Percentiles rank a stretch among this genome's conserved stretches.
Evolutionary conservation across 768 basidiomycete genomes (phyloP).

Genomic region (Mycena vitilis): DNA sequence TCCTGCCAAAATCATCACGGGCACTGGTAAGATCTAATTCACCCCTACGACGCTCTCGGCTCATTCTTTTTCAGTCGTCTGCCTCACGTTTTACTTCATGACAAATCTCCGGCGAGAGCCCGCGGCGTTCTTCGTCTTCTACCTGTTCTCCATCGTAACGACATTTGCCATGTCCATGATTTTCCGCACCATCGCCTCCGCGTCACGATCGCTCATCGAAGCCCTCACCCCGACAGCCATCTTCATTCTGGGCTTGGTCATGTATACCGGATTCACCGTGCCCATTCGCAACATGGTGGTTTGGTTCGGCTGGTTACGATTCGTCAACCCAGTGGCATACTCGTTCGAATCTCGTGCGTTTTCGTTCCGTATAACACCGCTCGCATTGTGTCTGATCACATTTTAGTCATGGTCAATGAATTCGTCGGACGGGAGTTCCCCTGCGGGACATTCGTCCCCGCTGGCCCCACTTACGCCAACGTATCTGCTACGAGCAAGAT

Average conservation of each 20-base stretch:
- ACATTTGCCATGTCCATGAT: conserved; percentile 47
- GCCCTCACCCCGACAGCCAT: conserved; percentile 45
- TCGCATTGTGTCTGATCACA: neutral
- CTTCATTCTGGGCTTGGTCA: conserved; percentile 50
- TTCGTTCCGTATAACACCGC: neutral
- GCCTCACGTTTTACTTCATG: conserved; percentile 57
- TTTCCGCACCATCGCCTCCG: conserved; percentile 48
- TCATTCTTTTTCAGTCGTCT: conserved; percentile 40
- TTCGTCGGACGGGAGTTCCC: conserved; percentile 53
- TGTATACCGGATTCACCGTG: conserved; percentile 57
- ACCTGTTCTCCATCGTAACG: conserved; percentile 49
- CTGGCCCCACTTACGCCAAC: conserved; percentile 49
- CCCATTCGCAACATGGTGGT: conserved; percentile 45
- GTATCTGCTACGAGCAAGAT: conserved; percentile 50
- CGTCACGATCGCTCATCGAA: conserved; percentile 50
- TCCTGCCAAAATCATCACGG: conserved; percentile 43
- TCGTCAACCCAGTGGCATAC: conserved; percentile 58
- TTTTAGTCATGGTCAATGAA: conserved; percentile 58
- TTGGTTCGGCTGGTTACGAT: conserved; percentile 48
- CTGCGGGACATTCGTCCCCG: conserved; percentile 47
- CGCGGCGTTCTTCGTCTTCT: conserved; percentile 53
- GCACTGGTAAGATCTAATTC: conserved; percentile 24
- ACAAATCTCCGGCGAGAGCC: conserved; percentile 51
- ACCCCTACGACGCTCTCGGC: neutral
- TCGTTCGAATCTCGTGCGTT: conserved; percentile 51